Percentiles rank a stretch among this genome's conserved stretches.
phyloP scores from a whole-genome alignment of 768 basidiomycete species.

The Boletus bicolor region DNA sequence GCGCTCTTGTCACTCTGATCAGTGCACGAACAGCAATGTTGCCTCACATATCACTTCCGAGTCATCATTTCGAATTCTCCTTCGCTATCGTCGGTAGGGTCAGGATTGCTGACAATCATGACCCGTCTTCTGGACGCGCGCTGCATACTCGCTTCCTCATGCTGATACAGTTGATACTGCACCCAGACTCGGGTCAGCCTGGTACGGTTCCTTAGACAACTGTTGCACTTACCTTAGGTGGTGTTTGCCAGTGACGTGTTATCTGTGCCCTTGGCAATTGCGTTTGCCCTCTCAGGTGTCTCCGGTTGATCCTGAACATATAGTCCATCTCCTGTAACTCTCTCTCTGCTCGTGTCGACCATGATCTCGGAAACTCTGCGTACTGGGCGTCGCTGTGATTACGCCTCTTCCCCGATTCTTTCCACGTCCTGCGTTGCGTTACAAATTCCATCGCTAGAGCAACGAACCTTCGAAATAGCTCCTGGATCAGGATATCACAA shows the following conservation, averaged over 20 bases:
- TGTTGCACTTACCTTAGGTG: slow-evolving; percentile 18
- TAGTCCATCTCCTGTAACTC: slow-evolving; percentile 26
- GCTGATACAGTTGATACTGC: slow-evolving; percentile 10
- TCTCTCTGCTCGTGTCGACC: slow-evolving; percentile 26
- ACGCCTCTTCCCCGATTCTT: slow-evolving; percentile 8
- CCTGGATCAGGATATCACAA: slow-evolving; percentile 13
- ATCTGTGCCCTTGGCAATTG: slow-evolving; percentile 7
- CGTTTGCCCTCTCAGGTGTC: slow-evolving; percentile 3
- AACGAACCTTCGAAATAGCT: slow-evolving; percentile 23
- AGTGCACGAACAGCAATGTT: background rate
- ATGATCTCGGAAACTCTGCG: slow-evolving; percentile 24
- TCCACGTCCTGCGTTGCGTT: slow-evolving; percentile 19
- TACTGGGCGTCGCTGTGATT: slow-evolving; percentile 14
- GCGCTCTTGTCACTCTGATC: background rate
- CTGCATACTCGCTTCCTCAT: slow-evolving; percentile 15
- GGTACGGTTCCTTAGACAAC: background rate
- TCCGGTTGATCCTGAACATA: slow-evolving; percentile 17
- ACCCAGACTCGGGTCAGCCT: slow-evolving; percentile 9
- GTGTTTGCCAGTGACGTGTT: slow-evolving; percentile 8
- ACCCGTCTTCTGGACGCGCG: slow-evolving; percentile 25
- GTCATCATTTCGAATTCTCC: slow-evolving; percentile 18
- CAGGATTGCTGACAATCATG: slow-evolving; percentile 30
- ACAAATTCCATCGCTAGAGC: slow-evolving; percentile 22
- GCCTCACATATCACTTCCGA: slow-evolving; percentile 9
- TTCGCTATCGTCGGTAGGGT: slow-evolving; percentile 30